Evolutionary conservation across 1,139 yeast species (phyloP).

Genomic region (Debaryomycetaceae sp.): DNA sequence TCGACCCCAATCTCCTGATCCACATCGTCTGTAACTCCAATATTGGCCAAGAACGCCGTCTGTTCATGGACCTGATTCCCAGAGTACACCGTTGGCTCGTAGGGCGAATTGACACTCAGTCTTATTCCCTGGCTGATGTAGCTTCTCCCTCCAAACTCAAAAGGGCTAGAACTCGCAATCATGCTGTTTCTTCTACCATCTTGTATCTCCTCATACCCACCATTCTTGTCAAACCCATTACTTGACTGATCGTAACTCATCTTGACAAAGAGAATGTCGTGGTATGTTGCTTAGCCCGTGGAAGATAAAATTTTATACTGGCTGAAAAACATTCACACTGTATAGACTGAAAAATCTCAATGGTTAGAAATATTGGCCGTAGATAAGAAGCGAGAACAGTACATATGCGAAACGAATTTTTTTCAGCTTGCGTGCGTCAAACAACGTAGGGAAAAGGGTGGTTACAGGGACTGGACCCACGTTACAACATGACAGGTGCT

Average conservation of each 20-base stretch:
- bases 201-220: not conserved
- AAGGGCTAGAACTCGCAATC: slow-evolving; percentile 18
- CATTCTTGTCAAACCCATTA: not conserved
- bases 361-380: not conserved
- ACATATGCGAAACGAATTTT: too few relatives aligned
- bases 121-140: slow-evolving; percentile 32
- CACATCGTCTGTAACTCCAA: slow-evolving; percentile 52
- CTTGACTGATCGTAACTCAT: slow-evolving; percentile 1
- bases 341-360: not conserved
- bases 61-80: slow-evolving; percentile 57
- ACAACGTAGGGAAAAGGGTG: too few relatives aligned
- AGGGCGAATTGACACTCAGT: slow-evolving; percentile 18
- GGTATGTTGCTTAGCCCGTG: not conserved
- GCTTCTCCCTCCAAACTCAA: slow-evolving; percentile 45
- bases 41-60: slow-evolving; percentile 58
- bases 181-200: slow-evolving; percentile 13
- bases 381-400: not conserved
- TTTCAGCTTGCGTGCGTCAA: too few relatives aligned
- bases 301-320: not conserved
- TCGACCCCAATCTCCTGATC: slow-evolving; percentile 1
- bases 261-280: not conserved
- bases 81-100: slow-evolving; percentile 38
- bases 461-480: too few relatives aligned
- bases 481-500: too few relatives aligned
- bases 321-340: not conserved